phyloP scores from a whole-genome alignment of 1,139 yeast genomes.

The Martiniozyma asiatica region DNA sequence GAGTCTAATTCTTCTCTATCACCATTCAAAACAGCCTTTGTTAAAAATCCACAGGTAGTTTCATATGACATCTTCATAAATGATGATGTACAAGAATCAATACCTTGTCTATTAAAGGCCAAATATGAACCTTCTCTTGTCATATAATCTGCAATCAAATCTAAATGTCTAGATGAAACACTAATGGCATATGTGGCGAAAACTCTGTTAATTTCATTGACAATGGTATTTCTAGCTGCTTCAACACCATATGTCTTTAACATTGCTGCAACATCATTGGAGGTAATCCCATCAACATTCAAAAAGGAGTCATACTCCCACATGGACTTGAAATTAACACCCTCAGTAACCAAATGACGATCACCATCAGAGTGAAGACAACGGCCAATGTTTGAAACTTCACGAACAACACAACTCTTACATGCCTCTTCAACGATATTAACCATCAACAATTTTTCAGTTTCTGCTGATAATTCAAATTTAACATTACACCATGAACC shows the following conservation, averaged over 20 bases:
- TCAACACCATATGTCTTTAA: slow-evolving; percentile 93
- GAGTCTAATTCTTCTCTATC: slow-evolving; percentile 80
- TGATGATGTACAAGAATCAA: slow-evolving; percentile 88
- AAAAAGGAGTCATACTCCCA: slow-evolving; percentile 95
- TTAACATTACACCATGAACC: slow-evolving; percentile 94
- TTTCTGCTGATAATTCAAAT: slow-evolving; percentile 70
- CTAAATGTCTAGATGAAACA: slow-evolving; percentile 89
- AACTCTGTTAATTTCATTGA: slow-evolving; percentile 88
- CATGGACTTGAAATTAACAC: slow-evolving; percentile 95
- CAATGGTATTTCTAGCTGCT: slow-evolving; percentile 96
- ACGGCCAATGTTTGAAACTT: slow-evolving; percentile 83
- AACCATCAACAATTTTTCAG: slow-evolving; percentile 93
- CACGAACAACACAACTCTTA: slow-evolving; percentile 84
- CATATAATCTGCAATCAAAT: slow-evolving; percentile 97
- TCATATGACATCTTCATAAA: slow-evolving; percentile 99
- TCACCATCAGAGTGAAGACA: slow-evolving; percentile 73
- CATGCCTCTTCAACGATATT: slow-evolving; percentile 90
- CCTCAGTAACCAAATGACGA: slow-evolving; percentile 85
- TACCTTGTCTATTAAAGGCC: slow-evolving; percentile 97
- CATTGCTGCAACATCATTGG: slow-evolving; percentile 90
- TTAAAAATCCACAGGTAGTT: slow-evolving; percentile 94
- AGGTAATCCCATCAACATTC: slow-evolving; percentile 74
- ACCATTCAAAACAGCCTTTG: slow-evolving; percentile 90
- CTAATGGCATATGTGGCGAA: slow-evolving; percentile 94
- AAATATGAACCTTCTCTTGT: slow-evolving; percentile 95